phyloP scores from a whole-genome alignment of 306 rosid species.

The Fragaria nilgerrensis region DNA sequence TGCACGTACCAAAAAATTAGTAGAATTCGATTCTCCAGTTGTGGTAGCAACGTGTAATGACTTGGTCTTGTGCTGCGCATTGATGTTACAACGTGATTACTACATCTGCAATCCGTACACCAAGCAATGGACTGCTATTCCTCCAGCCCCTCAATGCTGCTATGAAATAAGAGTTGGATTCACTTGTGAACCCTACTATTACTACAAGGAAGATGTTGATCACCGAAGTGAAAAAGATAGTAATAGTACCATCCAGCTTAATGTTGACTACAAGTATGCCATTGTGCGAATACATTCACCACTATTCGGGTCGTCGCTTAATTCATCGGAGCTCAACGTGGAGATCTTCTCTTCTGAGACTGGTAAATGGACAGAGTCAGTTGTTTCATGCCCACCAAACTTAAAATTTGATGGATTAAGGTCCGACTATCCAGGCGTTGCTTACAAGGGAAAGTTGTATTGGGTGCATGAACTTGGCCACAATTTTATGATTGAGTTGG shows the following conservation, averaged over 20 bases:
- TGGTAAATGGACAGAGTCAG: not conserved
- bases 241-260: not conserved
- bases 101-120: slow-evolving; percentile 4
- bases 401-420: not conserved
- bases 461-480: not conserved
- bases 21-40: not conserved
- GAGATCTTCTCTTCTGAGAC: slow-evolving; percentile 3
- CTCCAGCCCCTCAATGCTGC: not conserved
- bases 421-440: not conserved
- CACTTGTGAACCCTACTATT: not conserved
- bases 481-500: not conserved
- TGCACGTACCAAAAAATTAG: not conserved
- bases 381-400: not conserved
- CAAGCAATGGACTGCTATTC: not conserved
- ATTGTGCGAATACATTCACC: not conserved
- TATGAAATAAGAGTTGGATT: not conserved
- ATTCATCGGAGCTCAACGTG: not conserved
- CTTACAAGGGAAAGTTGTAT: not conserved
- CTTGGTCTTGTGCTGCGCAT: not conserved
- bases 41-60: not conserved
- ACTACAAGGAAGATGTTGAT: not conserved
- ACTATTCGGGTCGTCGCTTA: too few relatives aligned
- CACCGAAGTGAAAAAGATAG: too few relatives aligned
- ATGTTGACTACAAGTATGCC: not conserved
- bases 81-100: not conserved